These are phyloP conservation scores for Serendipita vermifera DNA, from an alignment of 768 basidiomycete genomes.

Conservation along the genomic window DNA sequence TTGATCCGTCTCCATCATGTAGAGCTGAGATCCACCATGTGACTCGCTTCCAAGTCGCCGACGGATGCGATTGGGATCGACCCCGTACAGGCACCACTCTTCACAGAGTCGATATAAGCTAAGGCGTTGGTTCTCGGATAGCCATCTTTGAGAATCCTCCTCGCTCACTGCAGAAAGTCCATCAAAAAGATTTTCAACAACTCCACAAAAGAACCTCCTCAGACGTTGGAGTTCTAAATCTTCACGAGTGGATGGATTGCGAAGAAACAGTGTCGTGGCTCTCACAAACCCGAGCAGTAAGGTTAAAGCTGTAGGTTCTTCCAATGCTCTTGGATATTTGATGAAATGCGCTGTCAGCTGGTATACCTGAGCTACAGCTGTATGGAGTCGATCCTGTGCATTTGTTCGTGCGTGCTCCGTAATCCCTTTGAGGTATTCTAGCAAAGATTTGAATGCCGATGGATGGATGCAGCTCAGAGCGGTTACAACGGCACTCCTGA, in stretches of 20 bases:
- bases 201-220: constrained; percentile 82
- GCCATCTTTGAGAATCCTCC: constrained; percentile 63
- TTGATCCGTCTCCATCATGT: constrained; percentile 45
- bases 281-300: constrained; percentile 79
- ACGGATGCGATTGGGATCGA: neutral
- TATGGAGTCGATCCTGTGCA: constrained; percentile 66
- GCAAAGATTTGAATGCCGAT: constrained; percentile 59
- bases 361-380: constrained; percentile 81
- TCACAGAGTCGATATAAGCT: constrained; percentile 75
- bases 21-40: constrained; percentile 16
- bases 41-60: neutral
- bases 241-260: constrained; percentile 55
- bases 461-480: constrained; percentile 81
- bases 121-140: constrained; percentile 61
- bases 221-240: constrained; percentile 66
- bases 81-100: constrained; percentile 64
- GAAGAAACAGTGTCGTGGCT: constrained; percentile 68
- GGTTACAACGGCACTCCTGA: constrained; percentile 75
- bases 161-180: constrained; percentile 41
- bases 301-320: constrained; percentile 57
- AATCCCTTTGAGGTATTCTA: constrained; percentile 73
- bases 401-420: constrained; percentile 62
- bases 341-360: constrained; percentile 68
- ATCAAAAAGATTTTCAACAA: constrained; percentile 76
- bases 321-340: constrained; percentile 53